phyloP scores from a whole-genome alignment of 352 stramenopile genomes.

The Globisporangium cylindrosporum region DNA sequence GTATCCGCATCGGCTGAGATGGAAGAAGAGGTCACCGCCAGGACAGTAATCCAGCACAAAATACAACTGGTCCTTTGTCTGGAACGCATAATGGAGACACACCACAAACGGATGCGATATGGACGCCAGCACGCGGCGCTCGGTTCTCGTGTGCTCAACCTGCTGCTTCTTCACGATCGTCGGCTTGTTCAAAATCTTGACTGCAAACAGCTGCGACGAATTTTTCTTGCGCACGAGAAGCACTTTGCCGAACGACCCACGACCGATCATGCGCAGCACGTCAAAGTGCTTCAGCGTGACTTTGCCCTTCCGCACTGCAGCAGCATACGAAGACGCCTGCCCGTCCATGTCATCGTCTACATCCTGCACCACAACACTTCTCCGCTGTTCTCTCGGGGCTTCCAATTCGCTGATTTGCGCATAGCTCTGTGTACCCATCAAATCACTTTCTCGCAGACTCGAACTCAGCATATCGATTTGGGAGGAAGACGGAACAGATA shows the following conservation, averaged over 20 bases:
- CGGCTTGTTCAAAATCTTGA: conserved; percentile 85
- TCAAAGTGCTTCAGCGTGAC: conserved; percentile 88
- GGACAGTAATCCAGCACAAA: conserved; percentile 88
- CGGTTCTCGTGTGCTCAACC: conserved; percentile 79
- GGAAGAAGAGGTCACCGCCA: conserved; percentile 83
- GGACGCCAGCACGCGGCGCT: conserved; percentile 79
- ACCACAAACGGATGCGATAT: conserved; percentile 87
- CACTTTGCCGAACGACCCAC: conserved; percentile 92
- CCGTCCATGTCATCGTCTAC: conserved; percentile 57
- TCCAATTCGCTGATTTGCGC: not conserved
- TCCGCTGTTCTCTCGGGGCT: conserved; percentile 35
- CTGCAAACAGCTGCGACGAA: conserved; percentile 66
- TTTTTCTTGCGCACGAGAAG: conserved; percentile 84
- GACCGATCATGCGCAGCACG: conserved; percentile 89
- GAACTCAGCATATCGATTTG: conserved; percentile 48
- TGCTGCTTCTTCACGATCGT: conserved; percentile 81
- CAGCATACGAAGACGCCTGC: conserved; percentile 2
- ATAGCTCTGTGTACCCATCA: conserved; percentile 26
- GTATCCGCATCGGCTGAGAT: conserved; percentile 67
- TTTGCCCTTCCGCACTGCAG: conserved; percentile 29
- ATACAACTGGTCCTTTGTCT: conserved; percentile 80
- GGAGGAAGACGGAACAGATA: conserved; percentile 17
- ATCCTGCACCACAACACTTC: conserved; percentile 67
- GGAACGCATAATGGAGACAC: conserved; percentile 87
- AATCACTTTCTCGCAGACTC: conserved; percentile 38